Evolutionary conservation across 2,329 filamentous ascomycete genomes (phyloP).

Genomic region (Trichoderma afroharzianum): DNA sequence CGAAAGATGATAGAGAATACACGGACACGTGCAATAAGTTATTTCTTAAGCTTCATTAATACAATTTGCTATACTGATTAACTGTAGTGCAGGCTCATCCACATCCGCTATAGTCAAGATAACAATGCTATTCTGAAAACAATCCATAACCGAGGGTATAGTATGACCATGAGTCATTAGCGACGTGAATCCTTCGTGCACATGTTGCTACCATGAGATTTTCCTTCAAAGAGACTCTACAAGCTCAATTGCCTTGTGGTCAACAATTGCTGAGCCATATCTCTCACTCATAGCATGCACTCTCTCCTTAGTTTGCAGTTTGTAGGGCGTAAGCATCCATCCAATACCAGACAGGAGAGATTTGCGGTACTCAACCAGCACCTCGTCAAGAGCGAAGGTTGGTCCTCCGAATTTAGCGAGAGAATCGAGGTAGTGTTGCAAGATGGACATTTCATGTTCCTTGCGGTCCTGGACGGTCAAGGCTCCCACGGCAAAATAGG

Average conservation of each 20-base stretch:
- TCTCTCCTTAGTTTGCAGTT: neutral
- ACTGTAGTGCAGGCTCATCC: neutral
- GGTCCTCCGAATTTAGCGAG: neutral
- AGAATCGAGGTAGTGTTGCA: neutral
- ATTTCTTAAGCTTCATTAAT: neutral
- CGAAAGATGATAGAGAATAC: neutral
- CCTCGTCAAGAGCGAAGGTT: neutral
- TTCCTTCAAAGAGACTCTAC: neutral
- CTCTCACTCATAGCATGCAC: conserved; percentile 1
- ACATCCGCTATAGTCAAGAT: neutral
- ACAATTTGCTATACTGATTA: neutral
- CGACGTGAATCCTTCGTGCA: neutral
- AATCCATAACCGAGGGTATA: neutral
- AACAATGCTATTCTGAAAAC: neutral
- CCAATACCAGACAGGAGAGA: neutral
- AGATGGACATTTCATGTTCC: neutral
- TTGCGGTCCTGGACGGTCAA: neutral
- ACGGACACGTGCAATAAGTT: neutral
- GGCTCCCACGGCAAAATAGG: neutral
- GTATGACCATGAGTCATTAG: neutral
- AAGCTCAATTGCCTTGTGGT: neutral
- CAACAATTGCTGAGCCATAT: neutral
- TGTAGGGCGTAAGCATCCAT: conserved; percentile 4
- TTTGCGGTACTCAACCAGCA: neutral
- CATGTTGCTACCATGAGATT: neutral